Conservation (phyloP, 129 eudicot genomes). For the Pulicaria dysenterica region DNA sequence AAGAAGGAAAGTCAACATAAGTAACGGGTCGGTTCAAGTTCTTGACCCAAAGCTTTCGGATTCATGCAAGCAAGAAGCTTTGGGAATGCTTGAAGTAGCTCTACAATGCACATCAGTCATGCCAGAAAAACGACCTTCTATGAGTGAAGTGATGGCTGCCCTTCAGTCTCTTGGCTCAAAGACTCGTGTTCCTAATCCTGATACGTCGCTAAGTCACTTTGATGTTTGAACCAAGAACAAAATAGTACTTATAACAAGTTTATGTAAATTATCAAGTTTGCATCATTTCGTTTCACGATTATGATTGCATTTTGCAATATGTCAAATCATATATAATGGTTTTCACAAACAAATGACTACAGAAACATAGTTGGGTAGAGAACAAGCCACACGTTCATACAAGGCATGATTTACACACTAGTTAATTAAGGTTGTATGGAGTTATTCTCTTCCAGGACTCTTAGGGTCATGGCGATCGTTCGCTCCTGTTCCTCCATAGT, state of each 20-base stretch:
- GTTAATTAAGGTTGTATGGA: constrained; percentile 8
- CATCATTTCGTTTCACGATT: constrained; percentile 17
- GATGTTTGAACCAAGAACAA: constrained; percentile 4
- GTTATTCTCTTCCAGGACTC: constrained; percentile 33
- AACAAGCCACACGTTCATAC: not conserved
- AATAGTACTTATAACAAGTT: not conserved
- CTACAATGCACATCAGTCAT: constrained; percentile 62
- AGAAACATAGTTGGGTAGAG: not conserved
- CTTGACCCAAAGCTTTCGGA: constrained; percentile 64
- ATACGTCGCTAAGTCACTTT: constrained; percentile 9
- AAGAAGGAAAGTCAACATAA: constrained; percentile 78
- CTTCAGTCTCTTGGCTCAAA: constrained; percentile 60
- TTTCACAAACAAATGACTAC: constrained; percentile 22
- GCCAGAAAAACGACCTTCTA: constrained; percentile 88
- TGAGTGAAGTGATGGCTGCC: constrained; percentile 60
- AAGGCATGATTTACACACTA: constrained; percentile 13
- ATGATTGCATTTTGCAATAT: constrained; percentile 17
- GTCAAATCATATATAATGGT: constrained; percentile 16
- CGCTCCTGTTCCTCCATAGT: constrained; percentile 42
- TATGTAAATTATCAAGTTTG: constrained; percentile 35
- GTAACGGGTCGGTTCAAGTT: constrained; percentile 60
- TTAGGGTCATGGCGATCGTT: constrained; percentile 36
- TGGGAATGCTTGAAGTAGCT: constrained; percentile 67
- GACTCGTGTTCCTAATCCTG: constrained; percentile 20
- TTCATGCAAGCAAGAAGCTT: constrained; percentile 50